Conservation (phyloP, 306 rosid genomes). For the Cucumis melo region DNA sequence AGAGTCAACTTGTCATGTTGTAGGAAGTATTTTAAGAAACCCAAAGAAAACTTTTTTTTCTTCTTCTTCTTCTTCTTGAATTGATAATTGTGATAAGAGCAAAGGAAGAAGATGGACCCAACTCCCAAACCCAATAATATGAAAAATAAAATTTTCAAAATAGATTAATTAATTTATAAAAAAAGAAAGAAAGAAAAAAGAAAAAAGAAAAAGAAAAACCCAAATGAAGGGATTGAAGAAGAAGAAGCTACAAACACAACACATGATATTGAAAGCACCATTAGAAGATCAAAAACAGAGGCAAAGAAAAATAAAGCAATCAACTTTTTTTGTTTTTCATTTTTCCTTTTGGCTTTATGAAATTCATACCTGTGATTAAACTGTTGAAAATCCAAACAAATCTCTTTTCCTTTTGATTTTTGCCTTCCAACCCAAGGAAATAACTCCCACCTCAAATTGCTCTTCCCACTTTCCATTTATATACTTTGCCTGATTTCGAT, state of each 20-base stretch:
- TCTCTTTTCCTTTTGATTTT: background rate
- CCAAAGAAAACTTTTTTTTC: background rate
- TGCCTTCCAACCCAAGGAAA: background rate
- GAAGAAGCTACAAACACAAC: background rate
- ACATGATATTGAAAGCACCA: conserved; percentile 4
- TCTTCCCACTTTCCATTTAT: background rate
- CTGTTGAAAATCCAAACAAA: background rate
- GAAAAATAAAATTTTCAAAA: background rate
- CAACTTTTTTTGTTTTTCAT: background rate
- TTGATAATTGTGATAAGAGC: conserved; percentile 4
- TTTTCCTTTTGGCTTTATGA: background rate
- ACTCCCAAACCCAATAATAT: background rate
- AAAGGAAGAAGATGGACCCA: background rate
- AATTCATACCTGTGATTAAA: background rate
- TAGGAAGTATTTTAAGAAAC: background rate
- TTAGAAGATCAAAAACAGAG: background rate
- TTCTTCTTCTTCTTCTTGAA: background rate
- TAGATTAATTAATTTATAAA: no score
- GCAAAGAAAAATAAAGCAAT: background rate
- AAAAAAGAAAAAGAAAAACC: background rate
- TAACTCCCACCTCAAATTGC: background rate
- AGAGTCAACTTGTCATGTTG: conserved; percentile 1
- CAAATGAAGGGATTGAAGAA: background rate
- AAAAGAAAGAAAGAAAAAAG: no score
- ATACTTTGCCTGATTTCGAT: background rate